Conservation (phyloP, 2,329 filamentous ascomycete species). For the Neofusicoccum laricinum region DNA sequence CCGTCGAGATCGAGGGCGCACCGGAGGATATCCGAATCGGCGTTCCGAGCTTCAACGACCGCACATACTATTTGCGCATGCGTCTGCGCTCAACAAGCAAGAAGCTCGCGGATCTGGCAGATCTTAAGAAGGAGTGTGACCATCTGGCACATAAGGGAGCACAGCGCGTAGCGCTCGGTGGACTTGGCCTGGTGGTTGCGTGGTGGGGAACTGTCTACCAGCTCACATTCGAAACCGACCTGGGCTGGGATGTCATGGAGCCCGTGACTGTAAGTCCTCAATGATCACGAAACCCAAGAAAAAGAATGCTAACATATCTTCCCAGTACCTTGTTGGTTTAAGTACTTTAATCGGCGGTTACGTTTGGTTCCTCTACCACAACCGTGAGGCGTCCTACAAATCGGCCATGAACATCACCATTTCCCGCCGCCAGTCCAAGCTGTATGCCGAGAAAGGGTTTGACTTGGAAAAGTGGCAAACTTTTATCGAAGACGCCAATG, state of each 20-base stretch:
- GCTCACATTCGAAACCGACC: constrained; percentile 65
- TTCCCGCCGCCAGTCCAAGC: constrained; percentile 68
- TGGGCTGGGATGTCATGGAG: constrained; percentile 89
- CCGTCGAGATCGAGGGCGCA: constrained; percentile 74
- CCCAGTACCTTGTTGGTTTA: constrained; percentile 73
- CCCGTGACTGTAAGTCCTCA: constrained; percentile 63
- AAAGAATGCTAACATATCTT: background rate
- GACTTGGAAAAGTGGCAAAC: constrained; percentile 74
- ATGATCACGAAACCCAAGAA: background rate
- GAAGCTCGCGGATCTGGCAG: constrained; percentile 66
- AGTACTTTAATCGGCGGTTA: constrained; percentile 86
- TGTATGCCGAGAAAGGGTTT: constrained; percentile 75
- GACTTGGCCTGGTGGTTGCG: constrained; percentile 67
- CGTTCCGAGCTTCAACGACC: constrained; percentile 83
- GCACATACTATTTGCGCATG: constrained; percentile 84
- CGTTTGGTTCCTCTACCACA: constrained; percentile 91
- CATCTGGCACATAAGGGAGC: constrained; percentile 71
- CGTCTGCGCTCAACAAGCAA: constrained; percentile 68
- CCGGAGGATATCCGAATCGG: constrained; percentile 68
- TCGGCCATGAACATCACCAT: constrained; percentile 86
- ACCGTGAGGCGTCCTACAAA: constrained; percentile 82
- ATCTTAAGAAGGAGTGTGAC: constrained; percentile 80
- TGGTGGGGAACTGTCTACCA: constrained; percentile 84
- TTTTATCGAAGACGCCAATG: constrained; percentile 76
- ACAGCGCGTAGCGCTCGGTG: constrained; percentile 74